Conservation (phyloP, 148 eudicot species). For the Hydrangea macrophylla region DNA sequence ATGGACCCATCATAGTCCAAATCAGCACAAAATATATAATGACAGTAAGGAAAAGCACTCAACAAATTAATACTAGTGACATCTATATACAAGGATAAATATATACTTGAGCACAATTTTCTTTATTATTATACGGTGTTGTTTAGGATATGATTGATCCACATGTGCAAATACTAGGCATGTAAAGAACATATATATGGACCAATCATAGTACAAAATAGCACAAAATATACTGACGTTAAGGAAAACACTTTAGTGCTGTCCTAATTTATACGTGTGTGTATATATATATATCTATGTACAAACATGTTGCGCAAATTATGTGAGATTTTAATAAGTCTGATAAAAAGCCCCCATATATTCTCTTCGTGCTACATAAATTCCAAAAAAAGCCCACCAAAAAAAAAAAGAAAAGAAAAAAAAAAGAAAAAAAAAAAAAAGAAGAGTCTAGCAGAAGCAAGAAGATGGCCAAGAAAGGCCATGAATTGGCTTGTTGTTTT, state of each 20-base stretch:
- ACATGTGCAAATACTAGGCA: no score
- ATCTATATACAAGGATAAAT: no score
- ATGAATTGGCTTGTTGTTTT: neutral
- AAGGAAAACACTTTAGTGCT: neutral
- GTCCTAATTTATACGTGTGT: neutral
- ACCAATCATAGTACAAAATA: no score
- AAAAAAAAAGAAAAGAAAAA: neutral
- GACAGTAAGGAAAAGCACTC: no score
- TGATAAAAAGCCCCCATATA: neutral
- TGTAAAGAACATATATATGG: no score
- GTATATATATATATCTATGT: neutral
- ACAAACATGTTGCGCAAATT: conserved; percentile 3
- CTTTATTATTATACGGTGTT: no score
- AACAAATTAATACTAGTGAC: no score
- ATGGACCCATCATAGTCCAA: no score
- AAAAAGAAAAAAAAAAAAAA: neutral
- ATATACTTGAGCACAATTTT: no score
- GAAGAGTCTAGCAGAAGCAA: conserved; percentile 23
- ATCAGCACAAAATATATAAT: no score
- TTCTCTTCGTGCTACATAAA: neutral
- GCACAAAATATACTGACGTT: neutral
- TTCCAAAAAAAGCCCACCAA: neutral
- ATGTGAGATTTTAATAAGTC: neutral
- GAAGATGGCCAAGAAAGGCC: conserved; percentile 16
- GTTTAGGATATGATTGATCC: no score